Conservation (phyloP, 192 early-diverging fungal genomes). For the Mortierella claussenii region DNA sequence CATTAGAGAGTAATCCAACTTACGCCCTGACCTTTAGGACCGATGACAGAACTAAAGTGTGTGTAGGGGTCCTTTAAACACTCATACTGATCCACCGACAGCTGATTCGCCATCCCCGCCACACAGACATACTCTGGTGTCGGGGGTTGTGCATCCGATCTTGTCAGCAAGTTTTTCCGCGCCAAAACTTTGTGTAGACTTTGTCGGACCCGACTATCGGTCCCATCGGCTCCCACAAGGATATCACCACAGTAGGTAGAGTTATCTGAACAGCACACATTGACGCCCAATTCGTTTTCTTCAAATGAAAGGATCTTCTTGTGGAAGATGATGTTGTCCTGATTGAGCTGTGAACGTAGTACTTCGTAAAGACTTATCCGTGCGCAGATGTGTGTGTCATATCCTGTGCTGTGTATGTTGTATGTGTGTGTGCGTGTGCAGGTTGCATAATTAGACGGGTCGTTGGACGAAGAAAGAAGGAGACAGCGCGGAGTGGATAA, state of each 20-base stretch:
- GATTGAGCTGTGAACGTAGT: slow-evolving; percentile 11
- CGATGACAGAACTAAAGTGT: slow-evolving; percentile 4
- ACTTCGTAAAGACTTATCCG: slow-evolving; percentile 23
- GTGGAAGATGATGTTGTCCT: slow-evolving; percentile 20
- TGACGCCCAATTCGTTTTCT: slow-evolving; percentile 35
- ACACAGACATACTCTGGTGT: not conserved
- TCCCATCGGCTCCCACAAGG: slow-evolving; percentile 52
- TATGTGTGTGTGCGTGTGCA: not conserved
- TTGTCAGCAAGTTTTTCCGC: slow-evolving; percentile 3
- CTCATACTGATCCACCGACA: slow-evolving; percentile 1
- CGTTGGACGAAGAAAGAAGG: not conserved
- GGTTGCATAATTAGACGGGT: not conserved
- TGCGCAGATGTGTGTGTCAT: slow-evolving; percentile 8
- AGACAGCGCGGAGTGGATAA: not conserved
- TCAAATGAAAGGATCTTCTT: slow-evolving; percentile 35
- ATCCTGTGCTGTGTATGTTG: slow-evolving; percentile 13
- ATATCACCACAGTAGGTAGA: slow-evolving; percentile 48
- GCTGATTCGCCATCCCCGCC: not conserved
- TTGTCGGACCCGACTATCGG: slow-evolving; percentile 38
- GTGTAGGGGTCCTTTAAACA: slow-evolving; percentile 16
- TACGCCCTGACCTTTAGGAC: slow-evolving; percentile 5
- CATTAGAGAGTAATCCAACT: too few relatives aligned
- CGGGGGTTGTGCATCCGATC: not conserved
- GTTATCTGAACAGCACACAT: slow-evolving; percentile 32
- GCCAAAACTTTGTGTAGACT: slow-evolving; percentile 10